phyloP scores from a whole-genome alignment of 2,329 filamentous ascomycete genomes.

The Neofusicoccum kwambonambiense region DNA sequence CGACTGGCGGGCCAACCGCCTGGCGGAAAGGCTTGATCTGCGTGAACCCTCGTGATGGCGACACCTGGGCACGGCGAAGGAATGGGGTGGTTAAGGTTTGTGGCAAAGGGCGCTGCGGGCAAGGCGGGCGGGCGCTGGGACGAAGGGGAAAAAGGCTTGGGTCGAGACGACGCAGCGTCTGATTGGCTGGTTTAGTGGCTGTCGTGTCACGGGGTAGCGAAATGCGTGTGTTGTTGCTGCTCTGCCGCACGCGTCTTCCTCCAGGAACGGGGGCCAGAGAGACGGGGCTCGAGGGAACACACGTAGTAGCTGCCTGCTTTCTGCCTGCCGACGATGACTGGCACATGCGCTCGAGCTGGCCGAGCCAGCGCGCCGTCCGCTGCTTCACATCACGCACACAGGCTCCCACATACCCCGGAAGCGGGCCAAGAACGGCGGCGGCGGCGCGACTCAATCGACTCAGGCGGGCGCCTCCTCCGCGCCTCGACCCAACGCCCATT shows the following conservation, averaged over 20 bases:
- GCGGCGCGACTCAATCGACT: not conserved
- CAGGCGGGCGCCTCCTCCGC: not conserved
- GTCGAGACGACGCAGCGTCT: not conserved
- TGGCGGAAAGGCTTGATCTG: not conserved
- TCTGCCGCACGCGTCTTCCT: too few species aligned
- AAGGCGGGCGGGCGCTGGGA: not conserved
- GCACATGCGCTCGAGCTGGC: not conserved
- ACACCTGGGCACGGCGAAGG: not conserved
- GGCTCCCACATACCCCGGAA: not conserved
- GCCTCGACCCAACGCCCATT: constrained; percentile 5
- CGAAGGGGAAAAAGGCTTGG: not conserved
- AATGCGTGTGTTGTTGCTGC: too few species aligned
- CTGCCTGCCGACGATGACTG: not conserved
- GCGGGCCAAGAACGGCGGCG: not conserved
- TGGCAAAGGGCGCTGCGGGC: not conserved
- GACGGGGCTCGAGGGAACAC: too few species aligned
- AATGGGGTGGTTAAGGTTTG: not conserved
- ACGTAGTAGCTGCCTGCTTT: not conserved
- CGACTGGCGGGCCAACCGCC: not conserved
- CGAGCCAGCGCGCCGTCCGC: not conserved
- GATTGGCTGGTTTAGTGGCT: not conserved
- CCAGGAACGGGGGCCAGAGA: too few species aligned
- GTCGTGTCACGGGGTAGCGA: not conserved
- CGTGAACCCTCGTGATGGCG: not conserved
- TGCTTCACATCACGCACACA: not conserved